Conservation (phyloP, 306 rosid genomes). For the Medicago lupulina region DNA sequence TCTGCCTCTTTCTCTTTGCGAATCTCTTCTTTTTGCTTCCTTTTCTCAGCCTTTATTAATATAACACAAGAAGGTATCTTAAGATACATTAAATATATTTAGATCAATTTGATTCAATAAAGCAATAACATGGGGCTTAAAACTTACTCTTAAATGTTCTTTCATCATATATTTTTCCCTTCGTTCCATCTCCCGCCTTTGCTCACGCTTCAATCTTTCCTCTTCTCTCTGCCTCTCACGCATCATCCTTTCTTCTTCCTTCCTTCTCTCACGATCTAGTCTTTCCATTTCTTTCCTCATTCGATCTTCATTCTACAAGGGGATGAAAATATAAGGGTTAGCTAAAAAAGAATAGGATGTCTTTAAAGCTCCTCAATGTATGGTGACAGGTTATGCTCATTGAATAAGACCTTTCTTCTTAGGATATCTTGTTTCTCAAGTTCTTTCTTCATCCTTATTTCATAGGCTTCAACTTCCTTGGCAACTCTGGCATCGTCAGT, state of each 20-base stretch:
- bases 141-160: conserved; percentile 79
- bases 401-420: conserved; percentile 74
- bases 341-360: conserved; percentile 15
- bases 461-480: conserved; percentile 86
- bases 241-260: conserved; percentile 94
- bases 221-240: conserved; percentile 92
- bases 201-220: conserved; percentile 89
- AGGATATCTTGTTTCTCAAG: conserved; percentile 93
- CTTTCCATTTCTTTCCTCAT: conserved; percentile 87
- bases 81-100: conserved; percentile 33
- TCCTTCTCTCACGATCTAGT: conserved; percentile 90
- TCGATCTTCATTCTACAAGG: conserved; percentile 77
- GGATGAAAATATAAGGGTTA: conserved; percentile 36
- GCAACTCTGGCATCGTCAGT: conserved; percentile 72
- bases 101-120: conserved; percentile 38
- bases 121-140: conserved; percentile 8
- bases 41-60: conserved; percentile 80
- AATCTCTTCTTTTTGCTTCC: conserved; percentile 86
- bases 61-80: conserved; percentile 35
- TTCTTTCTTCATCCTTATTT: conserved; percentile 83
- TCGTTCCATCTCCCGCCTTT: conserved; percentile 85
- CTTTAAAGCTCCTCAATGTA: conserved; percentile 9
- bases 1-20: conserved; percentile 90
- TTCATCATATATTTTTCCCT: conserved; percentile 88
- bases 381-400: conserved; percentile 18